Base-by-base conservation (phyloP, 2,329 filamentous ascomycete genomes). In the Verticillium klebahnii region DNA sequence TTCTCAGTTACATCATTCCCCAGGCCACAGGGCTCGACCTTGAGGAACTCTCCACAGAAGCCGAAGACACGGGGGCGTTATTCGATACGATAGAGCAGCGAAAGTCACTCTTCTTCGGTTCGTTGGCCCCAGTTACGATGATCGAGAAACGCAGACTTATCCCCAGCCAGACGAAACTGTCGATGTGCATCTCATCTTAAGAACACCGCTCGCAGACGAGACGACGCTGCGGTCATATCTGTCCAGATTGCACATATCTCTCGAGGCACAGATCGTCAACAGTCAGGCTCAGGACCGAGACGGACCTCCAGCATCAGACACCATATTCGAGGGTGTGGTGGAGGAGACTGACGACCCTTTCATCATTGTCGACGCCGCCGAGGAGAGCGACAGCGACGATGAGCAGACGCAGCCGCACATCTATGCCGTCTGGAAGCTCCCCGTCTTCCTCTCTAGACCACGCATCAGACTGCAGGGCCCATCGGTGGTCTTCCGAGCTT, bases 21-120 rank as follows among this genome's bases (percentile, higher is more conserved):
- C 76, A 81, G 57, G 75, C 81, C 23, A 87, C 85, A 61, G 70
- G 83, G 40, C 76, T 87, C 60, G 74, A 82, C 50, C 77, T 87
- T 39, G 82, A 86, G 62, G 76, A 84, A 29, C 75, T 75, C 2
- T 79, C 88, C 61, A 75, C 74, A 60, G 72, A 77, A 54, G 73
- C 74, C 4, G 73, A 77, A 12, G 77, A 75, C 66, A 79, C 75
- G 60, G 76, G 78, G 65, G 77, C 76, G 67, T 76, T 79, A 64
- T 79, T 89, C 52, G 81, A 85, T 59, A 82, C 82, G 19, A 81
- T 92, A 69, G 76, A 84, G 54, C 83, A 86, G 68, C 82, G 90
- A 66, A 82, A 89, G 45, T 81, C 82, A 60, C 78, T 93, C 45
- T 89, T 91, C 71, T 92, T 93, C 70, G 90, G 90, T 92, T 79